Evolutionary conservation across 768 basidiomycete species (phyloP).

Genomic region (Cyclocybe aegerita): DNA sequence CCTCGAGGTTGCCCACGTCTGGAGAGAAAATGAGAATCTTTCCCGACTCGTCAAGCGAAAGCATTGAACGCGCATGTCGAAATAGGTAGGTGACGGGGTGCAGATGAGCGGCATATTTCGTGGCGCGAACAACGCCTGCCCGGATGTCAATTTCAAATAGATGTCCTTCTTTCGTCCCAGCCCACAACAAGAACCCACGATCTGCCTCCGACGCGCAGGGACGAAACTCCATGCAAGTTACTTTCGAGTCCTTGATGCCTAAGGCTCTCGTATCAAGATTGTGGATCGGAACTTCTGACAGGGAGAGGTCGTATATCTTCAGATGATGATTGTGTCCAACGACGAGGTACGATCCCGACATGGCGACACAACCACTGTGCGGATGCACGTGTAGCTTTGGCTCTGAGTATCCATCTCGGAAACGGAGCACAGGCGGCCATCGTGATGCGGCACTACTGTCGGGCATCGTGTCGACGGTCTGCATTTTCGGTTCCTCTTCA

Average conservation of each 20-base stretch:
- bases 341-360: constrained; percentile 58
- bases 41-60: constrained; percentile 83
- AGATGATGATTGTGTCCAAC: constrained; percentile 60
- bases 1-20: constrained; percentile 34
- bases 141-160: constrained; percentile 79
- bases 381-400: constrained; percentile 59
- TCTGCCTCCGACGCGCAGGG: constrained; percentile 44
- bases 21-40: constrained; percentile 77
- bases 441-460: constrained; percentile 71
- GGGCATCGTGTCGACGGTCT: constrained; percentile 54
- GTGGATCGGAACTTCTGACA: constrained; percentile 44
- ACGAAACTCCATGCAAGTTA: constrained; percentile 80
- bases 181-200: constrained; percentile 71
- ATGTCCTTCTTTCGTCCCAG: constrained; percentile 90
- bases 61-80: constrained; percentile 66
- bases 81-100: constrained; percentile 72
- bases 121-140: constrained; percentile 54
- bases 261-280: constrained; percentile 62
- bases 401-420: constrained; percentile 38
- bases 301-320: constrained; percentile 59
- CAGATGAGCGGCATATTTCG: constrained; percentile 62
- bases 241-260: constrained; percentile 63
- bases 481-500: constrained; percentile 54
- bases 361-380: constrained; percentile 51
- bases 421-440: constrained; percentile 40